Evolutionary conservation across 257 asterid genomes (phyloP).

Genomic region (Sherardia arvensis): DNA sequence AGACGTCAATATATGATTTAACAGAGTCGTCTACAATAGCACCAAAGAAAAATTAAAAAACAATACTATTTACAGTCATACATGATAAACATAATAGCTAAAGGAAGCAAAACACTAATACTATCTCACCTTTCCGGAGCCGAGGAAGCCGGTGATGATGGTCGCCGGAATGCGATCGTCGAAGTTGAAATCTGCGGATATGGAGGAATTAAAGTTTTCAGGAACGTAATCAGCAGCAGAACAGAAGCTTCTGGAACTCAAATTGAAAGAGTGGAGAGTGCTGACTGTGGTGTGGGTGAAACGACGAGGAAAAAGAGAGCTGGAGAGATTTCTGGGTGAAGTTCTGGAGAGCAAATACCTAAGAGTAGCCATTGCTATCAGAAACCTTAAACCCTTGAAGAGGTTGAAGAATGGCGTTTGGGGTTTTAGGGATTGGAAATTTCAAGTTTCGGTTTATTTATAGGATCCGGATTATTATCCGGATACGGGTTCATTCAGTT

Average conservation of each 20-base stretch:
- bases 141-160: constrained; percentile 85
- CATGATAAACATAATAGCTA: not conserved
- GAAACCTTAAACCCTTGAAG: constrained; percentile 45
- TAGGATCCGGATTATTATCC: not conserved
- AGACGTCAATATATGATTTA: constrained; percentile 88
- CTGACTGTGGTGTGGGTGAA: constrained; percentile 16
- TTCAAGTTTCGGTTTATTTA: not conserved
- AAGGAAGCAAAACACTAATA: not conserved
- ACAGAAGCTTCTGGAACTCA: constrained; percentile 37
- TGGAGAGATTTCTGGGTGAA: constrained; percentile 23
- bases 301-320: constrained; percentile 17
- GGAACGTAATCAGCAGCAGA: constrained; percentile 39
- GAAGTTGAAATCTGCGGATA: constrained; percentile 55
- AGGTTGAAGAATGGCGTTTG: not conserved
- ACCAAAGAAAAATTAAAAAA: constrained; percentile 2
- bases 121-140: constrained; percentile 75
- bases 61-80: not conserved
- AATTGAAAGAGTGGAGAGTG: constrained; percentile 23
- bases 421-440: not conserved
- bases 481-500: not conserved
- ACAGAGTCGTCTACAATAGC: constrained; percentile 77
- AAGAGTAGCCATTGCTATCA: constrained; percentile 35
- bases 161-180: constrained; percentile 84
- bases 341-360: constrained; percentile 42
- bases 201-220: constrained; percentile 46